A percentile compares a stretch with the other conserved stretches of the same genome.
Conservation (phyloP, 179 eudicot species). For the Beta corolliflora region DNA sequence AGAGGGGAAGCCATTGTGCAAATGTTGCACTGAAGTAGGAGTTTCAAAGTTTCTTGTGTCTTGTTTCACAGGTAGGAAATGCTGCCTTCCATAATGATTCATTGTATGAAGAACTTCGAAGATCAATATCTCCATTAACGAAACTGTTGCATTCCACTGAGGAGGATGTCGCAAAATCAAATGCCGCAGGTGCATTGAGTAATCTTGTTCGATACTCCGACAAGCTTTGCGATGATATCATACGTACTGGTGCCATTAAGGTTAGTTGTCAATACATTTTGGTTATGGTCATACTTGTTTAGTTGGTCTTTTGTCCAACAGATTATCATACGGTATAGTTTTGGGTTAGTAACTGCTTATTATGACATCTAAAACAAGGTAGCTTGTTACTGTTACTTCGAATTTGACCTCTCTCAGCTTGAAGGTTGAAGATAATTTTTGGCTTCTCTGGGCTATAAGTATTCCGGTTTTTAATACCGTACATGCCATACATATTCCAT, state of each 20-base stretch:
- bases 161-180: conserved; percentile 94
- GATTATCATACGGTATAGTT: too few relatives aligned
- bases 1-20: too few relatives aligned
- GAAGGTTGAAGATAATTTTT: too few relatives aligned
- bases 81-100: conserved; percentile 88
- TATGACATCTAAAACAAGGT: neutral
- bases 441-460: neutral
- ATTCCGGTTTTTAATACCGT: too few relatives aligned
- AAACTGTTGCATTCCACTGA: conserved; percentile 68
- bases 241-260: conserved; percentile 90
- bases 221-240: conserved; percentile 87
- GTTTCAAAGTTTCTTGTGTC: neutral
- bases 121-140: conserved; percentile 81
- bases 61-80: conserved; percentile 72
- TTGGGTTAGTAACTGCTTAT: neutral
- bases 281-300: neutral
- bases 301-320: neutral
- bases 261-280: conserved; percentile 38
- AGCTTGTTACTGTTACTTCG: too few relatives aligned
- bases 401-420: neutral
- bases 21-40: too few relatives aligned
- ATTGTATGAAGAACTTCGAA: conserved; percentile 80
- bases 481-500: too few relatives aligned
- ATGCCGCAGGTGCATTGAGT: conserved; percentile 98
- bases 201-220: conserved; percentile 93